phyloP scores from a whole-genome alignment of 108 stramenopile genomes.

The Nitzschia sp. region DNA sequence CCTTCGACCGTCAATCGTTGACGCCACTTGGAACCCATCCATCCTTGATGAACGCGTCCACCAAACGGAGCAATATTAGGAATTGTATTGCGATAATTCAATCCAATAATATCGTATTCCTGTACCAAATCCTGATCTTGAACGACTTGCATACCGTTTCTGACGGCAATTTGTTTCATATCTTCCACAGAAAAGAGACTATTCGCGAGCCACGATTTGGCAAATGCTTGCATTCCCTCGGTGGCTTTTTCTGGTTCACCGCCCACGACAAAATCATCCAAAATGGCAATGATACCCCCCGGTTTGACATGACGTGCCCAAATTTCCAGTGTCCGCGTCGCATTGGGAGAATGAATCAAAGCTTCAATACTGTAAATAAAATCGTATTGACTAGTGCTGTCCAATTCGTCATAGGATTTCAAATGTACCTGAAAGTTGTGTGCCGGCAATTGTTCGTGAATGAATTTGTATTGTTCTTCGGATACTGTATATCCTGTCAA shows the following conservation, averaged over 20 bases:
- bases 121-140: constrained; percentile 41
- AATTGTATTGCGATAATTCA: constrained; percentile 47
- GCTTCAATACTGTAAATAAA: constrained; percentile 62
- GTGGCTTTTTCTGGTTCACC: constrained; percentile 21
- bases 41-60: constrained; percentile 48
- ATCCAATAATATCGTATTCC: constrained; percentile 45
- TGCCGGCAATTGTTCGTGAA: constrained; percentile 36
- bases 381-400: constrained; percentile 24
- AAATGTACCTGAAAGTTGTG: constrained; percentile 50
- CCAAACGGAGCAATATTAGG: constrained; percentile 36
- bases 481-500: constrained; percentile 54
- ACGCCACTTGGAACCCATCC: constrained; percentile 56
- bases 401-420: constrained; percentile 46
- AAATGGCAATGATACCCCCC: constrained; percentile 49
- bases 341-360: constrained; percentile 53
- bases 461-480: constrained; percentile 50
- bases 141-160: constrained; percentile 36
- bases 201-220: constrained; percentile 56
- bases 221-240: constrained; percentile 38
- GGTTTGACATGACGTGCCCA: constrained; percentile 45
- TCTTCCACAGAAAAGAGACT: constrained; percentile 37
- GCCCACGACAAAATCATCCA: constrained; percentile 50
- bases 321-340: constrained; percentile 28
- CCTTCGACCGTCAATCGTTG: constrained; percentile 51
- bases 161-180: constrained; percentile 18